phyloP scores from a whole-genome alignment of 2,329 filamentous ascomycete species.

The Cercospora zeina region DNA sequence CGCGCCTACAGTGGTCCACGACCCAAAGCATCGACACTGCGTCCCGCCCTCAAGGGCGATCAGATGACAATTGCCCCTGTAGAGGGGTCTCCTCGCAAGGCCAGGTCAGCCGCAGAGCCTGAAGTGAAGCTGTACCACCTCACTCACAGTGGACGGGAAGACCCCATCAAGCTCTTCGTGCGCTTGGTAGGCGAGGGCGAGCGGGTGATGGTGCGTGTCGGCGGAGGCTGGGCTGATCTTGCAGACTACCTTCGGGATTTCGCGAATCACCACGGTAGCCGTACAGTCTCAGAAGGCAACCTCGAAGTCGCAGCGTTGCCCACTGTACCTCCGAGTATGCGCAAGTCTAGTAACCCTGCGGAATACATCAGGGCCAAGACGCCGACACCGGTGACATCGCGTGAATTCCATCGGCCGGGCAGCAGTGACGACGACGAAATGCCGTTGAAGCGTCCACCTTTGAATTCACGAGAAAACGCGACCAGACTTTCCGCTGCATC shows the following conservation, averaged over 20 bases:
- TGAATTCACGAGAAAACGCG: constrained; percentile 15
- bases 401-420: constrained; percentile 14
- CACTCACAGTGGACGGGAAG: constrained; percentile 75
- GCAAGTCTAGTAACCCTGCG: constrained; percentile 35
- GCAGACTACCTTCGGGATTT: constrained; percentile 95
- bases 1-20: constrained; percentile 28
- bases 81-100: constrained; percentile 40
- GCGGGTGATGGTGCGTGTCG: constrained; percentile 95
- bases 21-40: constrained; percentile 22
- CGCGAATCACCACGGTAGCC: constrained; percentile 84
- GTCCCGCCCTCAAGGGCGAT: constrained; percentile 20
- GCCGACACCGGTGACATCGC: constrained; percentile 11
- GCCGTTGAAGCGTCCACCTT: constrained; percentile 12
- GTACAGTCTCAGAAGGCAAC: constrained; percentile 55
- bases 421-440: constrained; percentile 27
- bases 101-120: constrained; percentile 36
- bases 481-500: constrained; percentile 12
- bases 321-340: constrained; percentile 28
- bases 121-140: constrained; percentile 93
- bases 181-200: constrained; percentile 90
- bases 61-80: constrained; percentile 40
- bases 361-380: constrained; percentile 27
- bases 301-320: constrained; percentile 56
- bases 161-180: constrained; percentile 92
- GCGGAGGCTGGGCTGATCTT: constrained; percentile 96